Base-by-base conservation (phyloP, 1,284 basidiomycete species). In the Anthracocystis setariae region DNA sequence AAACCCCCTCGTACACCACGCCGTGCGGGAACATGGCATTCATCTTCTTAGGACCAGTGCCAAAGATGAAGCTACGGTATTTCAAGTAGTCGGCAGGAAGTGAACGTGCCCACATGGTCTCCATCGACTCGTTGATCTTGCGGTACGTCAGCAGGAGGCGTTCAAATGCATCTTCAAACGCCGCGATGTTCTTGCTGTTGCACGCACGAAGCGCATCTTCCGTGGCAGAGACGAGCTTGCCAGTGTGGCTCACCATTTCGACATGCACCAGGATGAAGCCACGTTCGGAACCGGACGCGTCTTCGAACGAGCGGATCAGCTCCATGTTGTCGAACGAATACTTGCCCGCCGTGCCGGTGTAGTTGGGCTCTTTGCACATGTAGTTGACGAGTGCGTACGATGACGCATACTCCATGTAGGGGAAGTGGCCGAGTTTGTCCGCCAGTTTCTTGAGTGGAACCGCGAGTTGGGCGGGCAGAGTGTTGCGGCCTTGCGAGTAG, bases 1-100 rank as follows among this genome's bases (percentile, higher is more conserved):
- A 46, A 0, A 74, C 72, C 0, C 80, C 80, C 21, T 81, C 74
- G 63, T 82, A 82, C 3, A 70, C 46, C 20, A 82, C 80, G 2
- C 80, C 80, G 1, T 76, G 43, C 3, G 80, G 80, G 72, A 82
- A 82, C 77, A 80, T 79, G 24, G 69, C 64, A 25, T 80, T 82
- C 50, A 61, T 61, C 53, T 79, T 73, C 48, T 76, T 73, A 8
- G 79, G 79, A 12, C 70, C 79, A 2, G 73, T 76, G 17, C 80
- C 80, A 37, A 80, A 82, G 66, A 82, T 82, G 58, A 82, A 82
- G 33, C 65, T 61, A 8, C 80, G 68, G 63, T 80, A 80, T 44
- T 72, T 76, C 45, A 79, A 70, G 40, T 82, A 82, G 46, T 82
- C 80, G 2, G 43, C 21, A 2, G 74, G 72, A 3, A 74, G 52